Evolutionary conservation across 805 yeast genomes (phyloP).

Genomic region (Wickerhamomyces sydowiorum): DNA sequence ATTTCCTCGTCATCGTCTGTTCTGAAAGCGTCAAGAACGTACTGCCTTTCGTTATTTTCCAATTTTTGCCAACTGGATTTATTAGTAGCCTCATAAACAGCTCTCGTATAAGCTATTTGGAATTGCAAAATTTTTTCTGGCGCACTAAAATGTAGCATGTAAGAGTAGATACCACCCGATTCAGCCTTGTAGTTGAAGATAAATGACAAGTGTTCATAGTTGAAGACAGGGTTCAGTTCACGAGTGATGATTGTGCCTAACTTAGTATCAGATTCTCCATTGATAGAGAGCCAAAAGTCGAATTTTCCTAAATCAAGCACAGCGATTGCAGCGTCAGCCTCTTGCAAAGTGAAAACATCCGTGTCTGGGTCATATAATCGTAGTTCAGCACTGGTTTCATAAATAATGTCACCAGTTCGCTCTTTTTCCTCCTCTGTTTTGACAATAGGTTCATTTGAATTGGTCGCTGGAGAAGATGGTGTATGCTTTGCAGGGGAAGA

Average conservation of each 20-base stretch:
- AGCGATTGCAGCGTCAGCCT: slow-evolving; percentile 25
- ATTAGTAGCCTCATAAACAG: slow-evolving; percentile 59
- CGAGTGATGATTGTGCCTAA: slow-evolving; percentile 39
- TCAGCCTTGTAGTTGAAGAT: slow-evolving; percentile 50
- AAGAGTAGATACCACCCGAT: slow-evolving; percentile 44
- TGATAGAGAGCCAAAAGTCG: slow-evolving; percentile 47
- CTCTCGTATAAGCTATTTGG: slow-evolving; percentile 44
- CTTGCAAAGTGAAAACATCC: slow-evolving; percentile 42
- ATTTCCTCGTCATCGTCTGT: slow-evolving; percentile 32
- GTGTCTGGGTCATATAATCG: slow-evolving; percentile 51
- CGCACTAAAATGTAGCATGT: slow-evolving; percentile 51
- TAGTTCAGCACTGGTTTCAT: slow-evolving; percentile 24
- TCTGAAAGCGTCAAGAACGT: slow-evolving; percentile 48
- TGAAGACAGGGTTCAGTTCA: slow-evolving; percentile 61
- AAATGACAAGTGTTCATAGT: slow-evolving; percentile 49
- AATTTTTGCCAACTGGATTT: slow-evolving; percentile 40
- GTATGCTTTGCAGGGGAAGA: neutral
- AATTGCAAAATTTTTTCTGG: slow-evolving; percentile 39
- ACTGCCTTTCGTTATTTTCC: slow-evolving; percentile 43
- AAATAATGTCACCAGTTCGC: slow-evolving; percentile 23
- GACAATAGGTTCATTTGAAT: neutral
- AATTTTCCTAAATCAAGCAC: slow-evolving; percentile 44
- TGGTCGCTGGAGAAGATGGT: slow-evolving; percentile 12
- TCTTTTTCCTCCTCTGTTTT: slow-evolving; percentile 20
- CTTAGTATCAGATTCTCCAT: slow-evolving; percentile 19